Evolutionary conservation across 352 stramenopile species (phyloP), one percentile per base, ranked within the genome.

Genomic region (Aphanomyces euteiches): DNA sequence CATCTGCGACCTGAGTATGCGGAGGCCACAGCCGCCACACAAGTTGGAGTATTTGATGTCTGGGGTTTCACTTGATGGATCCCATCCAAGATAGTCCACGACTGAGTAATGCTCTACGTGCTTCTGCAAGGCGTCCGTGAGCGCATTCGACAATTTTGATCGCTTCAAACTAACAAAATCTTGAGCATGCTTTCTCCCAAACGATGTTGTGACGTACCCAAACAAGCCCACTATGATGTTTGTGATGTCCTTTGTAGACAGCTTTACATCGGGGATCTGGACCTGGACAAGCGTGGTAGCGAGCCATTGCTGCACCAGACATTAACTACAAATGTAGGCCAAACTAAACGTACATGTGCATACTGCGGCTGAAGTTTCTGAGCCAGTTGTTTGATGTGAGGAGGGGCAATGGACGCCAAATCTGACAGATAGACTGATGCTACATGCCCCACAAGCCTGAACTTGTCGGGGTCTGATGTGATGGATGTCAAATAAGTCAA

Each of bases 81-180:
- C 83, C 87, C 87, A 95, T 4, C 87, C 87, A 21, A 95, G 78
- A 56, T 79, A 91, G 58, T 95, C 85, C 10, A 79, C 90, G 5
- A 84, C 79, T 5, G 82, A 83, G 61, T 70, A 54, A n/a, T 70
- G 34, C 4, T 21, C 15, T 8, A 39, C 47, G 5, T 70, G 64
- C 8, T 37, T 28, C 21, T 21, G 40, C 8, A 70, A 12, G 15
- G 64, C 43, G 8, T 45, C 64, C 17, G 60, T 48, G 13, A 70
- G n/a, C 12, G 10, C 64, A n/a, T 70, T 70, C 45, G 64, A 61
- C 13, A 70, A 17, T 21, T 70, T 59, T n/a, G 64, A 41, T 4
- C 38, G 10, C 13, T 70, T 59, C 8, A 70, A 34, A 13, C 64
- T 70, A 53, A 19, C 12, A 13, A 21, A 37, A 67, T 12, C 41